These are phyloP conservation scores for Gynandropsis gynandra DNA, from an alignment of 345 rosid genomes.

Conservation along the genomic window DNA sequence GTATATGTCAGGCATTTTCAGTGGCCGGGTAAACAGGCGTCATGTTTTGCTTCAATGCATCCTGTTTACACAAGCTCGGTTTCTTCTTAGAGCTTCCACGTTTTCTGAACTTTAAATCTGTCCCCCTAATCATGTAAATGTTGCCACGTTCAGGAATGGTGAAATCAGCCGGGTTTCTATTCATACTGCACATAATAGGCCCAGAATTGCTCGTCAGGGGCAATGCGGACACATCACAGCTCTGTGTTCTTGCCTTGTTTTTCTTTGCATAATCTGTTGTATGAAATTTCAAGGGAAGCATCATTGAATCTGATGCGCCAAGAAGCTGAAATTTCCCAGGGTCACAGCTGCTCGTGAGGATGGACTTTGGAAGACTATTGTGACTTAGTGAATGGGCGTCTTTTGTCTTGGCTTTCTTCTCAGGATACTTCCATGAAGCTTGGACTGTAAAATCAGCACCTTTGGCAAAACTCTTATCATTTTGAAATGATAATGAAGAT, in stretches of 20 bases:
- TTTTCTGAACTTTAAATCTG: conserved; percentile 16
- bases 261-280: conserved; percentile 32
- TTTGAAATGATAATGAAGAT: conserved; percentile 46
- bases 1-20: no score
- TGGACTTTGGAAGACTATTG: conserved; percentile 29
- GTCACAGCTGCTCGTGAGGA: conserved; percentile 24
- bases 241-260: conserved; percentile 29
- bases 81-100: not conserved
- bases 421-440: conserved; percentile 37
- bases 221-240: conserved; percentile 19
- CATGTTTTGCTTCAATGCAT: conserved; percentile 15
- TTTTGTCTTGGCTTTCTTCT: conserved; percentile 38
- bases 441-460: conserved; percentile 28
- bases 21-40: not conserved
- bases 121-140: conserved; percentile 48
- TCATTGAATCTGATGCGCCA: conserved; percentile 35
- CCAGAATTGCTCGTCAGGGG: conserved; percentile 32
- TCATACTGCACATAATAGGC: conserved; percentile 45
- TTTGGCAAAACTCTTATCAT: conserved; percentile 31
- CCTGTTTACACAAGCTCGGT: conserved; percentile 20
- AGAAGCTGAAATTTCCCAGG: conserved; percentile 39
- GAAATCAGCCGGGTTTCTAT: conserved; percentile 95
- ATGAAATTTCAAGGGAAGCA: conserved; percentile 35
- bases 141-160: conserved; percentile 58
- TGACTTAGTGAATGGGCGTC: conserved; percentile 27